A percentile compares a stretch with the other conserved stretches of the same genome.
phyloP scores from a whole-genome alignment of 768 basidiomycete species.

The Amylocystis lapponica region DNA sequence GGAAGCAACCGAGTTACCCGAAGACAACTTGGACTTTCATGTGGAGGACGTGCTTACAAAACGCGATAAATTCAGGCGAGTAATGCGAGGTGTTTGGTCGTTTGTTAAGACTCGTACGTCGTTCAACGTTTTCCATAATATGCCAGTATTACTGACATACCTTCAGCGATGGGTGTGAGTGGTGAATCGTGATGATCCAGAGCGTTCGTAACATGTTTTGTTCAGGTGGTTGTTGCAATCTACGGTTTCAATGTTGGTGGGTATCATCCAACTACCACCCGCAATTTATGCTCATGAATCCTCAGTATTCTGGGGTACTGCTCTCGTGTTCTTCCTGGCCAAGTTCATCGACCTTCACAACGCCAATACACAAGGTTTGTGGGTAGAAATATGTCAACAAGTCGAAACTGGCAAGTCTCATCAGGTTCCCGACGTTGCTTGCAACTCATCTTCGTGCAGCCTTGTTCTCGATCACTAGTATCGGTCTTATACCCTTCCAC shows the following conservation, averaged over 20 bases:
- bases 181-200: not conserved
- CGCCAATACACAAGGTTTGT: slow-evolving; percentile 63
- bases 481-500: slow-evolving; percentile 75
- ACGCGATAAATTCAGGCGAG: slow-evolving; percentile 52
- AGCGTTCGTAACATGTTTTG: not conserved
- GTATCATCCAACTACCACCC: slow-evolving; percentile 15
- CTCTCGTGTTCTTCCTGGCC: slow-evolving; percentile 67
- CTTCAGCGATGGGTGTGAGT: slow-evolving; percentile 61
- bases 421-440: not conserved
- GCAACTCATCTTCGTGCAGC: slow-evolving; percentile 30
- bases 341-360: slow-evolving; percentile 71
- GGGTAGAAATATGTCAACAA: slow-evolving; percentile 78
- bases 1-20: slow-evolving; percentile 29
- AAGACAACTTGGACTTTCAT: slow-evolving; percentile 59
- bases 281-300: not conserved
- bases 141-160: not conserved
- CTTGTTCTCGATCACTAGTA: slow-evolving; percentile 74
- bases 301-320: slow-evolving; percentile 81
- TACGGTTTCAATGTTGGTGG: slow-evolving; percentile 72
- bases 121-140: not conserved
- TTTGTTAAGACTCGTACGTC: slow-evolving; percentile 78
- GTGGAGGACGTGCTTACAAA: slow-evolving; percentile 70
- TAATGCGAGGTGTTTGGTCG: slow-evolving; percentile 67
- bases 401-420: slow-evolving; percentile 56
- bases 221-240: slow-evolving; percentile 56